Evolutionary conservation across 352 stramenopile genomes (phyloP).

Genomic region (Globisporangium splendens): DNA sequence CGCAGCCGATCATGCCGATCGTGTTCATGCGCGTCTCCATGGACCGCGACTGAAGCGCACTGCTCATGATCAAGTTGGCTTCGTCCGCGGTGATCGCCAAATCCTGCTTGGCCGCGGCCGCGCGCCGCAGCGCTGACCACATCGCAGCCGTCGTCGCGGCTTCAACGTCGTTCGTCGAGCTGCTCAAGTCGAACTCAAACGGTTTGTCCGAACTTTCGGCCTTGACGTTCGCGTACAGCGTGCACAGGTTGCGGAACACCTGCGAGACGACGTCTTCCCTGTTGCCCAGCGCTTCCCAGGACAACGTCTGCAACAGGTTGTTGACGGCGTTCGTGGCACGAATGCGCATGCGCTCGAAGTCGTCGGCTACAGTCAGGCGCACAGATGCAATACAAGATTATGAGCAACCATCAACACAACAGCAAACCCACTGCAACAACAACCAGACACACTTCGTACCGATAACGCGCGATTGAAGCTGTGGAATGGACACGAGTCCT

Average conservation of each 20-base stretch:
- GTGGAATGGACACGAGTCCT: conserved; percentile 67
- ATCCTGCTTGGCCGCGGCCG: conserved; percentile 44
- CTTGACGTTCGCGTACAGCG: conserved; percentile 66
- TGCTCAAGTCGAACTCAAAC: conserved; percentile 36
- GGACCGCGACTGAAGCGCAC: conserved; percentile 54
- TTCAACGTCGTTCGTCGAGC: conserved; percentile 57
- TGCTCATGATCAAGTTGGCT: conserved; percentile 62
- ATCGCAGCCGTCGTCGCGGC: conserved; percentile 68
- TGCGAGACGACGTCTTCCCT: conserved; percentile 50
- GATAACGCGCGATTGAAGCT: conserved; percentile 43
- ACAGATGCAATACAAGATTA: too few relatives aligned
- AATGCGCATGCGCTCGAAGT: conserved; percentile 83
- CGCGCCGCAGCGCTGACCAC: conserved; percentile 63
- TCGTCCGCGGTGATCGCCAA: conserved; percentile 56
- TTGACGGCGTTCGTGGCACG: conserved; percentile 79
- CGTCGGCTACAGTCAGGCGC: conserved; percentile 23
- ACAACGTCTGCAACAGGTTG: conserved; percentile 68
- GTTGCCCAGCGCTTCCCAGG: conserved; percentile 43
- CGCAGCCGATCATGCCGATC: conserved; percentile 73
- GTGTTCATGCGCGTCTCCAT: conserved; percentile 72
- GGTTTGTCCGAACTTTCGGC: conserved; percentile 28
- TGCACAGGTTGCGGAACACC: conserved; percentile 77
- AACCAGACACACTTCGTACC: conserved; percentile 19
- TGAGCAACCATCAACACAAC: neutral
- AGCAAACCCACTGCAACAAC: conserved; percentile 2